A percentile compares a stretch with the other conserved stretches of the same genome.
Evolutionary conservation across 2,329 filamentous ascomycete genomes (phyloP).

Genomic region (Fusarium pilosicola): DNA sequence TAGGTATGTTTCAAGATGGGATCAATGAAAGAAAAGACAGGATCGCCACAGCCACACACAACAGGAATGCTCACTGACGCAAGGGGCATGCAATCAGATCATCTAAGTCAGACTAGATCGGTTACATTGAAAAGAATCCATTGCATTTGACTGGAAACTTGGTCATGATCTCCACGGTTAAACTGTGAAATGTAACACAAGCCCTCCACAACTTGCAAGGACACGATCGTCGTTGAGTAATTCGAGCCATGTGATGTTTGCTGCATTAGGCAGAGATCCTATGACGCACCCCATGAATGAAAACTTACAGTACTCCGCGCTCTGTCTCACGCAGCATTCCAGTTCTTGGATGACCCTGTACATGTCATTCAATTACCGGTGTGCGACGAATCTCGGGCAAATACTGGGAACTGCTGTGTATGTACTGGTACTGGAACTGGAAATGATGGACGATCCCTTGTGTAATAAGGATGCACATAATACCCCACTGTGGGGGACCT

Average conservation of each 20-base stretch:
- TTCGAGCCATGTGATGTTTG: slow-evolving; percentile 9
- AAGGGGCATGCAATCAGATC: slow-evolving; percentile 5
- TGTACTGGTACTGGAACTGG: slow-evolving; percentile 1
- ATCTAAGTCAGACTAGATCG: slow-evolving; percentile 24
- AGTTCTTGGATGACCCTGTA: neutral
- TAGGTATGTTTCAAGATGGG: neutral
- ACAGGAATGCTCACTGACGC: slow-evolving; percentile 17
- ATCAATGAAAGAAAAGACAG: slow-evolving; percentile 9
- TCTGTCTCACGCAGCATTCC: neutral
- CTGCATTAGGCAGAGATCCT: neutral
- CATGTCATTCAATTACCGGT: slow-evolving; percentile 7
- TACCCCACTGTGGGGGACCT: neutral
- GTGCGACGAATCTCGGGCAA: slow-evolving; percentile 10
- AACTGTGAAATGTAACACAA: slow-evolving; percentile 17
- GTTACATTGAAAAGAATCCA: neutral
- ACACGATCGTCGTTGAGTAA: neutral
- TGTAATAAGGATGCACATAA: neutral
- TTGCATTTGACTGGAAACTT: slow-evolving; percentile 4
- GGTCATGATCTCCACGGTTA: neutral
- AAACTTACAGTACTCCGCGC: neutral
- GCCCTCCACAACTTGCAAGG: neutral
- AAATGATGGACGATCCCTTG: neutral
- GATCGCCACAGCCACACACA: neutral
- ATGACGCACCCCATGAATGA: slow-evolving; percentile 3
- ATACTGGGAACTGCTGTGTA: slow-evolving; percentile 1